phyloP scores from a whole-genome alignment of 2,329 filamentous ascomycete species.

The Atkinsonella texensis region DNA sequence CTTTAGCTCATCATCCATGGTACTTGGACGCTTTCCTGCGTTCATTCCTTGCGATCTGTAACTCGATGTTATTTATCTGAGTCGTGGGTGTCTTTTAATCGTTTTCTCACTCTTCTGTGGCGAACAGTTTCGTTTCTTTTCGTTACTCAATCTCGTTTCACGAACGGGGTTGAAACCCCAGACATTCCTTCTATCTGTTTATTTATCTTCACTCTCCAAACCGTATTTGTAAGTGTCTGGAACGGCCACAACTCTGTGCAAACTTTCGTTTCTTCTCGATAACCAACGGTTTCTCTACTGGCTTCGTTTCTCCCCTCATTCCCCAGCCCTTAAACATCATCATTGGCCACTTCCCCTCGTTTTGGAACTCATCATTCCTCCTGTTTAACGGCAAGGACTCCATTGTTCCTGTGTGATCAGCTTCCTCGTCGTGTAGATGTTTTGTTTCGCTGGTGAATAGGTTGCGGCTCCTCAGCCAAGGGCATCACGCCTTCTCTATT shows the following conservation, averaged over 20 bases:
- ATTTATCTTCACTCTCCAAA: neutral
- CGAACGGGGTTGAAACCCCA: slow-evolving; percentile 1
- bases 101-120: neutral
- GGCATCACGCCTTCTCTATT: slow-evolving; percentile 1
- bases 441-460: neutral
- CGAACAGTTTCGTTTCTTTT: neutral
- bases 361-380: neutral
- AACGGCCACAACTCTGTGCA: neutral
- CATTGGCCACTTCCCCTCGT: neutral
- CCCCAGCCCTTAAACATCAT: neutral
- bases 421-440: neutral
- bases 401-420: neutral
- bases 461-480: slow-evolving; percentile 1
- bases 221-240: neutral
- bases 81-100: neutral
- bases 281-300: neutral
- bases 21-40: neutral
- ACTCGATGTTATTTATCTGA: neutral
- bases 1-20: neutral
- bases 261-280: neutral
- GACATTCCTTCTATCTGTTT: neutral
- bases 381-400: neutral
- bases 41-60: neutral
- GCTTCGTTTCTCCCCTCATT: neutral
- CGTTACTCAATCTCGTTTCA: no score